Base-by-base conservation (phyloP, 768 basidiomycete species). In the Amanita exitialis region DNA sequence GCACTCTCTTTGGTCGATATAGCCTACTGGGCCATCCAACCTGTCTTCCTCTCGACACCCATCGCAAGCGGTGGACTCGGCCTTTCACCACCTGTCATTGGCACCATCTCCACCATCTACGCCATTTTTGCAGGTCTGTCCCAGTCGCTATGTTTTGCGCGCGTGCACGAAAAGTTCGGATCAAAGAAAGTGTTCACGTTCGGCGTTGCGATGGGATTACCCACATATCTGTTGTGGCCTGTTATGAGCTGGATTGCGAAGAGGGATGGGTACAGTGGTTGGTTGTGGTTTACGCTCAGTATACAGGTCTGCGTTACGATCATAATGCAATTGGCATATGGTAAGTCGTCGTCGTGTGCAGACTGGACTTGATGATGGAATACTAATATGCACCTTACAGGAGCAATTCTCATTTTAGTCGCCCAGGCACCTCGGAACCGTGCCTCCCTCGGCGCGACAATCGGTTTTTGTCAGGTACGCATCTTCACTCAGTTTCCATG, bases 41-140 rank as follows among this genome's bases (percentile, higher is more conserved):
- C 86, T 0, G 64, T 86, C 18, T 83, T 84, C 63, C 72, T 76
- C 53, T 75, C 82, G 10, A 86, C 81, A 0, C 82, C 86, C 0
- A 62, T 78, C 39, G 65, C 65, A 9, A 66, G 77, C 2, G 84
- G 86, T 16, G 84, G 84, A 0, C 72, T 85, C 12, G 81, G 79
- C 8, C 65, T 85, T 73, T 20, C 82, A 3, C 42, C 42, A 18
- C 8, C 86, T 3, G 65, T 73, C 7, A 86, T 86, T 35, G 85
- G 84, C 5, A 66, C 66, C 16, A 75, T 82, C 48, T 66, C 84
- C 6, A 70, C 74, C 3, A 41, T 65, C 2, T 78, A 68, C 53
- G 82, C 81, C 5, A 57, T 80, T 20, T 54, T 75, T 32, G 80
- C 78, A 51, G 82, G 81, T 0, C 13, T 75, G 18, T 62, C 80